Percentiles rank a stretch among this genome's conserved stretches.
Evolutionary conservation across 768 basidiomycete species (phyloP).

Genomic region (Dentipellis sp.): DNA sequence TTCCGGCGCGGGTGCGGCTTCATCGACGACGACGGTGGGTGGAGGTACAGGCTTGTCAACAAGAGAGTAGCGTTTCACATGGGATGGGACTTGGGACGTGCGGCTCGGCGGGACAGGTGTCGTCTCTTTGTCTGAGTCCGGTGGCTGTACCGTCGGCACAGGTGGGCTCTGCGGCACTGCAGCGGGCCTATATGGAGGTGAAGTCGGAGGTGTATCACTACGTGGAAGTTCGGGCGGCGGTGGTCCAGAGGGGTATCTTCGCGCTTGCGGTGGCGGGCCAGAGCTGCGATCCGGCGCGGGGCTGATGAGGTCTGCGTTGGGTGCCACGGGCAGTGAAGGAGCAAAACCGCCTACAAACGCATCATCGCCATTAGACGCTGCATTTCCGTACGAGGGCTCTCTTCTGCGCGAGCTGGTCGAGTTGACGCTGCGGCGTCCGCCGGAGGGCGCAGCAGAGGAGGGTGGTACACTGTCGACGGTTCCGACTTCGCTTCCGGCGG

Average conservation of each 20-base stretch:
- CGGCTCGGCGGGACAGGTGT: conserved; percentile 22
- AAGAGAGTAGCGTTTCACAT: conserved; percentile 72
- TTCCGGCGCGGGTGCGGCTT: conserved; percentile 35
- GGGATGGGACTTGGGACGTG: conserved; percentile 43
- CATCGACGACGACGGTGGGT: conserved; percentile 44
- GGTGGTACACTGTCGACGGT: neutral
- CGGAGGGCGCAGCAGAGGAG: conserved; percentile 13
- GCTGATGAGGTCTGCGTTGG: conserved; percentile 10
- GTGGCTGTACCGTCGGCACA: conserved; percentile 3
- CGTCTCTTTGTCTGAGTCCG: conserved; percentile 13
- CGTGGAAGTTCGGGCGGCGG: neutral
- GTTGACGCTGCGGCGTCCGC: conserved; percentile 10
- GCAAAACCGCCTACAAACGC: conserved; percentile 47
- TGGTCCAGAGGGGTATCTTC: neutral
- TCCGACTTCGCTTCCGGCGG: conserved; percentile 10
- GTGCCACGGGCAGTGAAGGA: conserved; percentile 9
- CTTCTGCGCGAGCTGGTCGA: conserved; percentile 14
- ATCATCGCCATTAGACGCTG: conserved; percentile 24
- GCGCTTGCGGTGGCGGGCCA: conserved; percentile 1
- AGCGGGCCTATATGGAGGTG: neutral
- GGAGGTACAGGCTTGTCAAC: conserved; percentile 56
- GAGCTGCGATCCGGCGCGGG: conserved; percentile 4
- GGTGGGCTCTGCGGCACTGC: neutral
- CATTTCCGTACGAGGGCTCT: conserved; percentile 10
- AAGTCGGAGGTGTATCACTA: conserved; percentile 6